These are phyloP conservation scores for Podaxis sp. DNA, from an alignment of 768 basidiomycete species.

Conservation along the genomic window DNA sequence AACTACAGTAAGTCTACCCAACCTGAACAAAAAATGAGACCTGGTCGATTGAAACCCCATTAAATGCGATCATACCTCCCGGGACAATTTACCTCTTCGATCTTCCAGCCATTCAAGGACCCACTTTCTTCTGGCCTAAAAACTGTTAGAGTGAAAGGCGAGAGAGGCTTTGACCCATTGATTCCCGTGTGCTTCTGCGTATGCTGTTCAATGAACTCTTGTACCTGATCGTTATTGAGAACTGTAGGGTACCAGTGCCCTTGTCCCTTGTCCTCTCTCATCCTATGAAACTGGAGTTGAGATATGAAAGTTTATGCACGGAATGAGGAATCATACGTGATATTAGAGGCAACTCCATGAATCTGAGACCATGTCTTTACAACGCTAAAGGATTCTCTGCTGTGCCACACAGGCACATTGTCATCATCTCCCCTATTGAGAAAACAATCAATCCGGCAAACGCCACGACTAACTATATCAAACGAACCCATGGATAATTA, in stretches of 20 bases:
- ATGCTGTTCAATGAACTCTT: constrained; percentile 42
- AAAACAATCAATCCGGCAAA: neutral
- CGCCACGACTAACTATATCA: neutral
- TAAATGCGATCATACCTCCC: constrained; percentile 52
- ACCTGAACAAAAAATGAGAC: constrained; percentile 23
- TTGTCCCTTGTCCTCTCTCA: constrained; percentile 58
- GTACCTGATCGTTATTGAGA: constrained; percentile 53
- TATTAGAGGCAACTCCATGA: constrained; percentile 37
- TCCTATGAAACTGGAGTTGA: constrained; percentile 31
- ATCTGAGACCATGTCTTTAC: constrained; percentile 51
- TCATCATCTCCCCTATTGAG: constrained; percentile 64
- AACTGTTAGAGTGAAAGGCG: constrained; percentile 70
- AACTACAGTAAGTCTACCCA: constrained; percentile 36
- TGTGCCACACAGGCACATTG: constrained; percentile 89
- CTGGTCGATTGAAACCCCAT: neutral
- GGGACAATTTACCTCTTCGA: constrained; percentile 56
- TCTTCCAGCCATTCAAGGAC: constrained; percentile 66
- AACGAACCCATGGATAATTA: constrained; percentile 75
- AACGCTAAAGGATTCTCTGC: constrained; percentile 59
- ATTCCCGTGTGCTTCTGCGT: neutral
- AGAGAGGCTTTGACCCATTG: neutral
- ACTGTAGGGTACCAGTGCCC: constrained; percentile 72
- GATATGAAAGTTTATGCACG: neutral
- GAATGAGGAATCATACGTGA: constrained; percentile 39
- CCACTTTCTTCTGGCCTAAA: constrained; percentile 68